Base-by-base conservation (phyloP, 495 filamentous ascomycete genomes). In the Daldinia grandis region DNA sequence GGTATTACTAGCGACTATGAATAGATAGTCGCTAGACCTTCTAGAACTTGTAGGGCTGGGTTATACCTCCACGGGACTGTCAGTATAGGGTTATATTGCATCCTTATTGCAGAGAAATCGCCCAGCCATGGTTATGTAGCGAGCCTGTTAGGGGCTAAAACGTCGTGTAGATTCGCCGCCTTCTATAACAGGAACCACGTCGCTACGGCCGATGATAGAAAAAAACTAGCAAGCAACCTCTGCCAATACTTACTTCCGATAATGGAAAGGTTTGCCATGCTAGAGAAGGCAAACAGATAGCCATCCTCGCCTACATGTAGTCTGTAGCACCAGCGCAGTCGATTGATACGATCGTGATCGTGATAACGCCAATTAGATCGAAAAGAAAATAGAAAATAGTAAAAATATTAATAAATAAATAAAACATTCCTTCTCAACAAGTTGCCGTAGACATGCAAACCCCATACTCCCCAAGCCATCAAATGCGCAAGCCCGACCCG, bases 1-100 rank as follows among this genome's bases (percentile, higher is more conserved):
- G 1, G 72, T 73, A 17, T 62, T 51, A 66, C 78, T 71, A 47
- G 80, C 73, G 12, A 76, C 65, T 5, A 65, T 62, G 14, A 76
- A 76, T 47, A 79, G 68, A 57, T 73, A 64, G 49, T 50, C 64
- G 56, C 55, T 33, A 75, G 72, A 42, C 78, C 68, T 14, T 55
- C 58, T 73, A 79, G 79, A 28, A 78, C 42, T 4, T 47, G 19
- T 47, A 47, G 17, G 42, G 42, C 42, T 47, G 8, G 42, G 6
- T 9, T 44, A 21, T 47, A 47, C 8, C 8, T 24, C 15, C 3
- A 47, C 42, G 19, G 42, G 42, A 3, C 12, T 9, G 19, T 24
- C 19, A 24, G 1, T 24, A 24, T 24, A 47, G 8, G 17, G 24
- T 9, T 6, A 24, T 1, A 47, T 24, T 24, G 2, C 5, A 19